Percentiles rank a stretch among this genome's conserved stretches.
phyloP scores from a whole-genome alignment of 1,284 basidiomycete species.

The Marasmius sp. region DNA sequence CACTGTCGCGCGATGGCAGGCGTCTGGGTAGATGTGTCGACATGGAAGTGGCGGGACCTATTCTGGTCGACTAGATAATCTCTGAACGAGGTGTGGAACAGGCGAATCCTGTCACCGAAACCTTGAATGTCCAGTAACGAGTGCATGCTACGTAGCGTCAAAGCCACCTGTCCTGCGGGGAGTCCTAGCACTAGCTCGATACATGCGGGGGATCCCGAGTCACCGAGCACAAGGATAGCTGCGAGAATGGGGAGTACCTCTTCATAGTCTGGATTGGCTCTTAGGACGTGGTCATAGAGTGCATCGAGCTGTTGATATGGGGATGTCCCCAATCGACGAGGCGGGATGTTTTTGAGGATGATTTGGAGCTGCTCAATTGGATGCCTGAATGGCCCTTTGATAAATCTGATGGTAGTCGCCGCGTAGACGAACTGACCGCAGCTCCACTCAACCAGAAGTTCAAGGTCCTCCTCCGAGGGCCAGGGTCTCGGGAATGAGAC shows the following conservation, averaged over 20 bases:
- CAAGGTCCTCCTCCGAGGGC: slow-evolving; percentile 3
- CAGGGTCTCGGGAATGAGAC: slow-evolving; percentile 2
- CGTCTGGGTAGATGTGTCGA: no score
- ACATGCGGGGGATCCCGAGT: background rate
- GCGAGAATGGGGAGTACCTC: background rate
- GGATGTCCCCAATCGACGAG: background rate
- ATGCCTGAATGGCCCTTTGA: background rate
- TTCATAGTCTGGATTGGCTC: background rate
- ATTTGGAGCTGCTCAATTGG: slow-evolving; percentile 6
- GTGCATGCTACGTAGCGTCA: background rate
- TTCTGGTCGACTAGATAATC: background rate
- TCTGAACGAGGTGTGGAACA: background rate
- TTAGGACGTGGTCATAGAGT: slow-evolving; percentile 10
- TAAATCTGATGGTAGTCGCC: slow-evolving; percentile 10
- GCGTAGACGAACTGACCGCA: slow-evolving; percentile 13
- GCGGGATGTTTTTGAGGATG: background rate
- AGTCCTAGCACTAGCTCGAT: background rate
- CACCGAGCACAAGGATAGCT: background rate
- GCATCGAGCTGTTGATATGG: slow-evolving; percentile 9
- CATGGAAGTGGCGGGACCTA: background rate
- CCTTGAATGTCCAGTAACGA: background rate
- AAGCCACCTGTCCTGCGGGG: background rate
- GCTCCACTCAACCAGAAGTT: slow-evolving; percentile 1
- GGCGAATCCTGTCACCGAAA: background rate
- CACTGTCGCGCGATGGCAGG: no score